Evolutionary conservation across 768 basidiomycete species (phyloP).

Genomic region (Suillus discolor): DNA sequence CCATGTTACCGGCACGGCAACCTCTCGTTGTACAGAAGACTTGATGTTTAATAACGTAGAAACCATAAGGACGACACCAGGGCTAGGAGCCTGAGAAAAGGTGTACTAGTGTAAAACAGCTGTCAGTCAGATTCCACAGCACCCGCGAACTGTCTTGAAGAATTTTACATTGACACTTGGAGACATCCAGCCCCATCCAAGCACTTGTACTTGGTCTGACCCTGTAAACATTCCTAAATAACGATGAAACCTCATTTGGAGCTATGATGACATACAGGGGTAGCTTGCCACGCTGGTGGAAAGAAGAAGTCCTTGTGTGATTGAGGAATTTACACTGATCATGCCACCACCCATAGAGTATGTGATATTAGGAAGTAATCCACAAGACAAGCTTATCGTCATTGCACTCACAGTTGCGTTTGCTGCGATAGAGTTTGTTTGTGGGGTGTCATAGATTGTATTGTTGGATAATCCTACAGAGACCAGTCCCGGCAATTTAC

Average conservation of each 20-base stretch:
- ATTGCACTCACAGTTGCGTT: constrained; percentile 11
- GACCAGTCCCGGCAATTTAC: background rate
- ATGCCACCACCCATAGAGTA: background rate
- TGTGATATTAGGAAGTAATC: constrained; percentile 3
- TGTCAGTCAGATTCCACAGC: background rate
- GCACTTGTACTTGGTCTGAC: background rate
- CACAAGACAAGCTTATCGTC: background rate
- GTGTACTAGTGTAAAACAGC: too few species aligned
- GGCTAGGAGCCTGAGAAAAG: too few species aligned
- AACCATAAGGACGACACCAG: background rate
- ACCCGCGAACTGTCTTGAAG: too few species aligned
- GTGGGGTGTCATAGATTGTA: constrained; percentile 11
- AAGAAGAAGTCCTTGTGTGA: too few species aligned
- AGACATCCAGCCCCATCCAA: too few species aligned
- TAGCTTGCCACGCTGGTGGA: too few species aligned
- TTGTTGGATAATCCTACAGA: background rate
- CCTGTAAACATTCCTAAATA: background rate
- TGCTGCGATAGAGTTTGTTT: background rate
- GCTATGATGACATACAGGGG: background rate
- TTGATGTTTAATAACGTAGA: background rate
- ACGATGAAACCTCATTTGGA: background rate
- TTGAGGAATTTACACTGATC: too few species aligned
- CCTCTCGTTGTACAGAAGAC: background rate
- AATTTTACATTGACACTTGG: background rate
- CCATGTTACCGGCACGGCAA: background rate